A percentile compares a stretch with the other conserved stretches of the same genome.
These are phyloP conservation scores for Amanita pallidorosea DNA, from an alignment of 768 basidiomycete genomes.

Conservation along the genomic window DNA sequence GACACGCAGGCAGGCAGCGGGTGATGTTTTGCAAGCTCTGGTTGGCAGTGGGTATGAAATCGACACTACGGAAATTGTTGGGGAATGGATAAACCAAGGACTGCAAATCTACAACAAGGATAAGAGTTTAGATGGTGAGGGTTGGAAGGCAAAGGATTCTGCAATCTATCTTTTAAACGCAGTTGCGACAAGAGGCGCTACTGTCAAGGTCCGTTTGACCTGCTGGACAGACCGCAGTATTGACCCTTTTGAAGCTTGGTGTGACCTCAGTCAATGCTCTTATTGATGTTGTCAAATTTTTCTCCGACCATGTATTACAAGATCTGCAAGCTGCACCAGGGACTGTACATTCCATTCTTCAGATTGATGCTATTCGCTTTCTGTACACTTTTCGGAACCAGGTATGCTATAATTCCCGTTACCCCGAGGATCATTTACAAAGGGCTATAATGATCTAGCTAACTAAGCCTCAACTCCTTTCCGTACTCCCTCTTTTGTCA, in stretches of 20 bases:
- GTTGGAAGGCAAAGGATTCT: conserved; percentile 88
- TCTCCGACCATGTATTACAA: conserved; percentile 81
- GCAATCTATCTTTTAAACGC: conserved; percentile 93
- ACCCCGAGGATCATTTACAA: background rate
- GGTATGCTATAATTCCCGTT: conserved; percentile 26
- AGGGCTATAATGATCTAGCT: conserved; percentile 34
- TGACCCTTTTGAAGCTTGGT: conserved; percentile 48
- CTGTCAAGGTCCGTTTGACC: conserved; percentile 51
- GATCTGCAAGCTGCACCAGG: conserved; percentile 68
- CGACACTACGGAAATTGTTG: conserved; percentile 82
- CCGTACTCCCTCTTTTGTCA: conserved; percentile 80
- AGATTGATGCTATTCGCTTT: conserved; percentile 95
- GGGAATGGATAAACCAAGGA: conserved; percentile 72
- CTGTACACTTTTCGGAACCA: conserved; percentile 94
- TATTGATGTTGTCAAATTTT: conserved; percentile 92
- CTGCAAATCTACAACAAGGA: conserved; percentile 59
- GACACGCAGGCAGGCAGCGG: conserved; percentile 87
- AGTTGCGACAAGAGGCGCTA: conserved; percentile 83
- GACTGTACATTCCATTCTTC: conserved; percentile 77
- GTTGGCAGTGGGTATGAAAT: conserved; percentile 72
- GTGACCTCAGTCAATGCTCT: conserved; percentile 89
- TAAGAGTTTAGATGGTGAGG: conserved; percentile 28
- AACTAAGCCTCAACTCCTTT: conserved; percentile 86
- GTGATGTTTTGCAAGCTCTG: conserved; percentile 89
- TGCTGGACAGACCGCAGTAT: conserved; percentile 2